Evolutionary conservation across 2,329 filamentous ascomycete genomes (phyloP).

Genomic region (Claviceps sorghi): DNA sequence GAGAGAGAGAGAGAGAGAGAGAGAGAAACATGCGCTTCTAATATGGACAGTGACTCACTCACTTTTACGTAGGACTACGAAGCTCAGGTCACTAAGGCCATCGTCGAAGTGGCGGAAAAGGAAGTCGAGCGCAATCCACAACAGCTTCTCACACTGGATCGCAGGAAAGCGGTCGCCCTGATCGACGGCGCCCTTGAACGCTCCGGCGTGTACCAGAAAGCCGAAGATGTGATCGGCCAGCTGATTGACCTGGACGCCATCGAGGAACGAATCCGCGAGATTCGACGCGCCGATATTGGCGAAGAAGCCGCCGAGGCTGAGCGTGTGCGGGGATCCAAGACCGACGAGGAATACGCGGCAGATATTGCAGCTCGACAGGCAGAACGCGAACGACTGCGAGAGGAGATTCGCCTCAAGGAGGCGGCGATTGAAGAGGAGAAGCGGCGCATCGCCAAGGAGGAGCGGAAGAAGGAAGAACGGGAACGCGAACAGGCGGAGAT

Average conservation of each 20-base stretch:
- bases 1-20: too few relatives aligned
- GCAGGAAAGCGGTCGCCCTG: slow-evolving; percentile 57
- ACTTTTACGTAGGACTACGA: slow-evolving; percentile 47
- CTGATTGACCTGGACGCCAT: slow-evolving; percentile 56
- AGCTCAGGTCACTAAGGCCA: slow-evolving; percentile 47
- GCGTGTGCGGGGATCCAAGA: slow-evolving; percentile 49
- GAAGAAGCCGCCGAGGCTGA: slow-evolving; percentile 54
- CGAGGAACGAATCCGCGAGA: slow-evolving; percentile 53
- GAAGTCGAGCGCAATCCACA: slow-evolving; percentile 64
- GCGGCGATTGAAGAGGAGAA: slow-evolving; percentile 48
- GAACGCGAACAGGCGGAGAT: slow-evolving; percentile 35
- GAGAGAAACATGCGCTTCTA: too few relatives aligned
- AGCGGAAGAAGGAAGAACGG: slow-evolving; percentile 35
- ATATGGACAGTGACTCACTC: slow-evolving; percentile 1
- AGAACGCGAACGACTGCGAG: slow-evolving; percentile 46
- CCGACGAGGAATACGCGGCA: slow-evolving; percentile 57
- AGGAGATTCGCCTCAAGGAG: slow-evolving; percentile 44
- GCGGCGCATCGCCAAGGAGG: slow-evolving; percentile 40
- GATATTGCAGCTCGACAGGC: slow-evolving; percentile 47
- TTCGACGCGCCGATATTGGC: slow-evolving; percentile 54
- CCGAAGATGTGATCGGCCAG: slow-evolving; percentile 50
- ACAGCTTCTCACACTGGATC: slow-evolving; percentile 57
- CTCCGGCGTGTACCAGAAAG: slow-evolving; percentile 59
- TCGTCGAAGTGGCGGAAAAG: slow-evolving; percentile 54
- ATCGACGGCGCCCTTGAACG: slow-evolving; percentile 68